Evolutionary conservation across 108 stramenopile genomes (phyloP).

Genomic region (Nitzschia inconspicua): DNA sequence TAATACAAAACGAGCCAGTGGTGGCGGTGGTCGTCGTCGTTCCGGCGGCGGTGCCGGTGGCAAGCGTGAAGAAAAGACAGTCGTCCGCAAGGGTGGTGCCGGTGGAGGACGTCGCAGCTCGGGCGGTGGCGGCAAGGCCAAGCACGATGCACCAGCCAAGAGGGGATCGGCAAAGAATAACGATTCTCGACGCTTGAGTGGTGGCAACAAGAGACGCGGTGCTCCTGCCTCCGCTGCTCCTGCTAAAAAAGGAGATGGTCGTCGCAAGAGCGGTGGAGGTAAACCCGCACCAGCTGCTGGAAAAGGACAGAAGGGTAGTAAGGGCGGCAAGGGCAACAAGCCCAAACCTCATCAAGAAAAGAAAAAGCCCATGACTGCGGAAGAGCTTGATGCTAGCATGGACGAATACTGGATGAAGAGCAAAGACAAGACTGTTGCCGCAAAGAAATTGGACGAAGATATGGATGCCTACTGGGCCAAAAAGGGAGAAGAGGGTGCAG

Average conservation of each 20-base stretch:
- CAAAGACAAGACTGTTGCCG: slow-evolving; percentile 72
- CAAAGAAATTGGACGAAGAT: slow-evolving; percentile 84
- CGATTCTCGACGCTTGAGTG: neutral
- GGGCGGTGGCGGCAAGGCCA: neutral
- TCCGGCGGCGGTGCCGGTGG: no score
- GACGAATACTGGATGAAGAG: slow-evolving; percentile 80
- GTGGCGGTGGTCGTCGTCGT: slow-evolving; percentile 1
- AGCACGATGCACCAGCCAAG: slow-evolving; percentile 5
- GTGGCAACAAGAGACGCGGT: slow-evolving; percentile 5
- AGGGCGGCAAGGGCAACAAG: neutral
- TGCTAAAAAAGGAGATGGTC: slow-evolving; percentile 1
- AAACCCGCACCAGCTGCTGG: no score
- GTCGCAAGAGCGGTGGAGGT: neutral
- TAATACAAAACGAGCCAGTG: neutral
- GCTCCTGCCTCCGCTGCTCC: no score
- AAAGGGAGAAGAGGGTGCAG: slow-evolving; percentile 40
- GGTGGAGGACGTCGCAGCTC: neutral
- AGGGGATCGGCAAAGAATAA: neutral
- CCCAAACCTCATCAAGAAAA: slow-evolving; percentile 29
- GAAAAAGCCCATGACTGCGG: slow-evolving; percentile 64
- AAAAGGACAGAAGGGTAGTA: slow-evolving; percentile 25
- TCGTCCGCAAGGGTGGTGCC: slow-evolving; percentile 8
- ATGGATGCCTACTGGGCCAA: slow-evolving; percentile 85
- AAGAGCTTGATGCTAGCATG: slow-evolving; percentile 79
- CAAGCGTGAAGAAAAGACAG: slow-evolving; percentile 3